phyloP scores from a whole-genome alignment of 2,329 filamentous ascomycete genomes.

The Diaporthe vaccinii region DNA sequence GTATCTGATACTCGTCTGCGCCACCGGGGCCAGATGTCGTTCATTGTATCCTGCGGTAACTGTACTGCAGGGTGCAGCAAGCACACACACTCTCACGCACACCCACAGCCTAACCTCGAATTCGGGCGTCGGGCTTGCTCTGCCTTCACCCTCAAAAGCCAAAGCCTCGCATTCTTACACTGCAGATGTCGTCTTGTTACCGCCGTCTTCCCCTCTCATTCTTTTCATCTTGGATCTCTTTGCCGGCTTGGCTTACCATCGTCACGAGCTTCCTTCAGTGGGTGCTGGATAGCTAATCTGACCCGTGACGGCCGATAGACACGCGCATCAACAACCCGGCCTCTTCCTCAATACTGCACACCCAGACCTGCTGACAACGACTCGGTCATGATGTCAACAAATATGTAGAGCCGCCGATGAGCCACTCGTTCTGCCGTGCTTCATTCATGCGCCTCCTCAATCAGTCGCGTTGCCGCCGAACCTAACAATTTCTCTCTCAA shows the following conservation, averaged over 20 bases:
- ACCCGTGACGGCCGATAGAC: constrained; percentile 22
- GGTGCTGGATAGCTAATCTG: constrained; percentile 21
- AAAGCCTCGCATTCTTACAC: constrained; percentile 37
- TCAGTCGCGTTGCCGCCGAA: constrained; percentile 39
- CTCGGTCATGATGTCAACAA: constrained; percentile 18
- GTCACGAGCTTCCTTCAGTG: not conserved
- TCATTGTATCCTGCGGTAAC: constrained; percentile 40
- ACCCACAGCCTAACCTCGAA: constrained; percentile 40
- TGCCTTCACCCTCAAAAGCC: constrained; percentile 39
- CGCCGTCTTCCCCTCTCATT: constrained; percentile 31
- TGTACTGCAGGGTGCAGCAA: constrained; percentile 39
- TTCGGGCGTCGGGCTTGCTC: constrained; percentile 34
- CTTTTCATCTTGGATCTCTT: constrained; percentile 9
- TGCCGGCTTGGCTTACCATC: constrained; percentile 7
- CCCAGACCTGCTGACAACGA: constrained; percentile 24
- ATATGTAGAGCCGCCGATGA: constrained; percentile 36
- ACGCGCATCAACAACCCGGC: constrained; percentile 20
- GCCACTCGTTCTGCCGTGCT: constrained; percentile 9
- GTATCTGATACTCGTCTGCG: constrained; percentile 37
- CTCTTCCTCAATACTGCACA: constrained; percentile 16
- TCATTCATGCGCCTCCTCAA: constrained; percentile 39
- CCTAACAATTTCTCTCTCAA: constrained; percentile 46
- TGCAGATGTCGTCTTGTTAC: constrained; percentile 30
- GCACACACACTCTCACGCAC: constrained; percentile 30
- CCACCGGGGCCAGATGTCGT: constrained; percentile 33